Base-by-base conservation (phyloP, 495 filamentous ascomycete genomes). In the Trichodelitschia bisporula region DNA sequence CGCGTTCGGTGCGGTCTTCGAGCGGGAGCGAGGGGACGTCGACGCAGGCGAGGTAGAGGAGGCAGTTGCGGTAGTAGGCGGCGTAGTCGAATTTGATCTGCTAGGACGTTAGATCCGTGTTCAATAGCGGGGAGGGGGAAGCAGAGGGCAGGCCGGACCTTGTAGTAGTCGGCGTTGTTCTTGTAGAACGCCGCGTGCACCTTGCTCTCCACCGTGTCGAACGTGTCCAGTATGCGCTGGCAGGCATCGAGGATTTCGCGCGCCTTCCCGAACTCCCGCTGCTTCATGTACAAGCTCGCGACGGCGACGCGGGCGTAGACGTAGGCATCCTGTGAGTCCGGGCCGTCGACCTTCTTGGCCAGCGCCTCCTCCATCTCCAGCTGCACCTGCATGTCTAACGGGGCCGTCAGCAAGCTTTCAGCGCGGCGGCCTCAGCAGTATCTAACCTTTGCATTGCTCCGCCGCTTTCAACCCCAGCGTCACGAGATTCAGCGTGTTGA, bases 401-500 rank as follows among this genome's bases (percentile, higher is more conserved):
- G n/a, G n/a, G n/a, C n/a, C n/a, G n/a, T n/a, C n/a, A n/a, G n/a
- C n/a, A n/a, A n/a, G n/a, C n/a, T n/a, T n/a, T n/a, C n/a, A n/a
- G n/a, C n/a, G n/a, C n/a, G n/a, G n/a, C n/a, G n/a, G n/a, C n/a
- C n/a, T n/a, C n/a, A n/a, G n/a, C n/a, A n/a, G n/a, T n/a, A n/a
- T n/a, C 18, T 19, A 33, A 93, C 86, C 76, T 64, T 58, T 65
- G 55, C 77, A 91, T 61, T 91, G 73, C 39, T 72, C 64, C 26
- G 79, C 76, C 16, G 86, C 74, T 50, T 72, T 69, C 46, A 95
- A 60, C 3, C 80, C 89, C 31, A 99, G 57, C 35, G 70, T 66
- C 39, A 95, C 89, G 33, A 95, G 75, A 61, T 91, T 91, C 26
- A 95, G 68, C 57, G 93, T 82, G 57, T 95, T 99, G 62, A 95